Evolutionary conservation across 768 basidiomycete genomes (phyloP).

Genomic region (Lentinula boryana): DNA sequence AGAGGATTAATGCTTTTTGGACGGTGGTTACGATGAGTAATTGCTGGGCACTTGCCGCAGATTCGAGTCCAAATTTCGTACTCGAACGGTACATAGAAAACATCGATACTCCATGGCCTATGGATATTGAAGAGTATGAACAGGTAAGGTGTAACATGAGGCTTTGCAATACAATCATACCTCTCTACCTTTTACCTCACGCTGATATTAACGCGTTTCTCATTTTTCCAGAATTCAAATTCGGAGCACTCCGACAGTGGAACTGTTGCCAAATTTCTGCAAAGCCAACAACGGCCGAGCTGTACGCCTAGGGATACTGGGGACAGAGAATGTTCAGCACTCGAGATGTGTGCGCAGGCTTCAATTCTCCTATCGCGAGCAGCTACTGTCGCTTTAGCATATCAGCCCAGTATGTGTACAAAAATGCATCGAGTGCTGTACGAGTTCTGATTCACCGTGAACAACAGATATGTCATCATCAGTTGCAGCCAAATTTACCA

Average conservation of each 20-base stretch:
- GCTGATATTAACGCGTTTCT: background rate
- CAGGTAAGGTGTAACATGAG: background rate
- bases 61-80: background rate
- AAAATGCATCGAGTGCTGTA: background rate
- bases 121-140: conserved; percentile 4
- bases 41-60: conserved; percentile 23
- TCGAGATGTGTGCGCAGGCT: background rate
- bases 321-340: background rate
- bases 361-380: conserved; percentile 20
- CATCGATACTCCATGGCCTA: conserved; percentile 9
- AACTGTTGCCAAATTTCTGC: background rate
- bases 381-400: conserved; percentile 9
- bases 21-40: conserved; percentile 26
- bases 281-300: background rate
- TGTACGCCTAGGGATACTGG: background rate
- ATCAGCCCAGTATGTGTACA: conserved; percentile 12
- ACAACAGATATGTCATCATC: background rate
- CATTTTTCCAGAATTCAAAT: background rate
- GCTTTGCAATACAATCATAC: background rate
- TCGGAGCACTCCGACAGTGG: background rate
- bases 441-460: background rate
- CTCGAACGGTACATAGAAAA: background rate
- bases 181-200: background rate
- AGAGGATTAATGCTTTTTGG: conserved; percentile 38
- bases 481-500: background rate